Conservation (phyloP, 306 rosid genomes). For the Chamaecrista fasciculata region DNA sequence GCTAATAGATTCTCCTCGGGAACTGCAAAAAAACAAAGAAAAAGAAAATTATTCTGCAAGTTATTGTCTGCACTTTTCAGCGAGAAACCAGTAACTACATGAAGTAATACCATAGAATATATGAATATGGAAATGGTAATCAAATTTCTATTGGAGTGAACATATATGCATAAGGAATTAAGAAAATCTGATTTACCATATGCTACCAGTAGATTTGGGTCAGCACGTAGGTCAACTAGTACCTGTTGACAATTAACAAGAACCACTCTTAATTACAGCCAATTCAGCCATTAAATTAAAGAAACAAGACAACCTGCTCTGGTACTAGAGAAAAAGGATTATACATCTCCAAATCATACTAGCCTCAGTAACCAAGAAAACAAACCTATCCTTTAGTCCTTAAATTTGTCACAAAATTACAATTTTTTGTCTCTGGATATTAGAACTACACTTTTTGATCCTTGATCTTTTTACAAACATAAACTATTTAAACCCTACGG, state of each 20-base stretch:
- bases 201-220: constrained; percentile 83
- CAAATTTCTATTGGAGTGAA: not conserved
- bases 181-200: constrained; percentile 61
- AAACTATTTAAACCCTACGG: too few relatives aligned
- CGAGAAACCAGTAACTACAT: constrained; percentile 12
- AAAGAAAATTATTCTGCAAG: constrained; percentile 19
- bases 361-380: constrained; percentile 7
- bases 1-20: constrained; percentile 78
- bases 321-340: not conserved
- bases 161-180: constrained; percentile 3
- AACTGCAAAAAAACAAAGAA: constrained; percentile 52
- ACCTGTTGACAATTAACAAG: constrained; percentile 51
- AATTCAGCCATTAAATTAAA: constrained; percentile 1
- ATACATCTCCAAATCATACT: constrained; percentile 6
- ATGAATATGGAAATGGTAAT: not conserved
- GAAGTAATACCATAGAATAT: not conserved
- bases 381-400: too few relatives aligned
- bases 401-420: too few relatives aligned
- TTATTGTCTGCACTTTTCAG: constrained; percentile 4
- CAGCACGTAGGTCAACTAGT: constrained; percentile 73
- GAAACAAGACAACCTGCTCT: not conserved
- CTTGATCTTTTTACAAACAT: too few relatives aligned
- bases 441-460: too few relatives aligned
- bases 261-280: constrained; percentile 15
- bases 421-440: too few relatives aligned